phyloP scores from a whole-genome alignment of 2,329 filamentous ascomycete species.

The Cryoendolithus antarcticus region DNA sequence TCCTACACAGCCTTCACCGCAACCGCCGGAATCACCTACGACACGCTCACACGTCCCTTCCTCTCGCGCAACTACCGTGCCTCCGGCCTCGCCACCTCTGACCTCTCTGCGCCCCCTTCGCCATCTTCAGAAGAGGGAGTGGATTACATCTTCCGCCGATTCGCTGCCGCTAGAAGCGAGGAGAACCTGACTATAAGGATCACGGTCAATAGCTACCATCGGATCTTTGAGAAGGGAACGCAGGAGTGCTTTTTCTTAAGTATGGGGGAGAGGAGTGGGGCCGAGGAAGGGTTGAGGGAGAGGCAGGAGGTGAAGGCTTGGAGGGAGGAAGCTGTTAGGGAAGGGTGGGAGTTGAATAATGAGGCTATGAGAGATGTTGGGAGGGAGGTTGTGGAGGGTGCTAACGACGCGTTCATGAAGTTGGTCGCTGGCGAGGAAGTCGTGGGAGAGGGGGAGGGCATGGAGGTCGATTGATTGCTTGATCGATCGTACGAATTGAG shows the following conservation, averaged over 20 bases:
- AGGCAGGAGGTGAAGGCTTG: constrained; percentile 23
- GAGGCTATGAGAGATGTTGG: constrained; percentile 34
- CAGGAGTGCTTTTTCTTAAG: constrained; percentile 31
- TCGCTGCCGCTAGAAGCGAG: constrained; percentile 21
- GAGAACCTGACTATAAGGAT: constrained; percentile 36
- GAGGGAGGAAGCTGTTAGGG: constrained; percentile 14
- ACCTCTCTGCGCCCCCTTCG: constrained; percentile 4
- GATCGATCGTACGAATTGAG: too few species aligned
- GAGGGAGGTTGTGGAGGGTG: constrained; percentile 34
- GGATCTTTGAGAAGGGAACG: constrained; percentile 30
- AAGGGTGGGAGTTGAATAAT: constrained; percentile 33
- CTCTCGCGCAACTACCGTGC: constrained; percentile 27
- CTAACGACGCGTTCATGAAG: constrained; percentile 22
- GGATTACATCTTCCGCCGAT: constrained; percentile 12
- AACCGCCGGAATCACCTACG: constrained; percentile 41
- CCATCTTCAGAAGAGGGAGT: constrained; percentile 5
- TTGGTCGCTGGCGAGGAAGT: constrained; percentile 10
- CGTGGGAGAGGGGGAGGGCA: constrained; percentile 11
- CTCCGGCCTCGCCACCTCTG: constrained; percentile 20
- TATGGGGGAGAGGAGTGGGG: constrained; percentile 21
- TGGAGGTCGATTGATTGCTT: constrained; percentile 12
- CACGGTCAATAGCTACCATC: constrained; percentile 29
- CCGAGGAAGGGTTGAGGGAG: constrained; percentile 22
- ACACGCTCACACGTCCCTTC: constrained; percentile 26
- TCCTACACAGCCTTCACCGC: constrained; percentile 81